Evolutionary conservation across 352 stramenopile species (phyloP).

Genomic region (Plasmopara halstedii): DNA sequence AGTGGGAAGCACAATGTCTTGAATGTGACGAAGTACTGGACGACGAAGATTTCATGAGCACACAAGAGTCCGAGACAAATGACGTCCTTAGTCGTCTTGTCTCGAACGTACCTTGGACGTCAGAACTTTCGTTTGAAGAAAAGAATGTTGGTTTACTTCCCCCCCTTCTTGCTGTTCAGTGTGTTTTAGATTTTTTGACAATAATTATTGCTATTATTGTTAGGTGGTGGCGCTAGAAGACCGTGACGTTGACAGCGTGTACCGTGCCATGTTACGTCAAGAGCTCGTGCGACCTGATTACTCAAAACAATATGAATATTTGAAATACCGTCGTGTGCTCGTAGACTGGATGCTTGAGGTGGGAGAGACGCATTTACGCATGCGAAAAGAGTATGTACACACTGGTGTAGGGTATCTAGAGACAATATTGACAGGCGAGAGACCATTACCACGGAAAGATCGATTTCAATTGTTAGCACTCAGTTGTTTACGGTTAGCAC

Average conservation of each 20-base stretch:
- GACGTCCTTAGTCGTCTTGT: constrained; percentile 11
- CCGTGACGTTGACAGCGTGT: constrained; percentile 59
- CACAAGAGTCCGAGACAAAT: constrained; percentile 25
- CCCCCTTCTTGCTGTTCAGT: neutral
- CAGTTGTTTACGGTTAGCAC: constrained; percentile 67
- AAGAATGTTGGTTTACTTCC: constrained; percentile 23
- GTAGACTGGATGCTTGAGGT: constrained; percentile 85
- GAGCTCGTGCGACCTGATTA: constrained; percentile 65
- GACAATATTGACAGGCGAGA: constrained; percentile 41
- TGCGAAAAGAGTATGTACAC: constrained; percentile 77
- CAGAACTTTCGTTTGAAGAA: constrained; percentile 30
- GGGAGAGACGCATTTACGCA: constrained; percentile 68
- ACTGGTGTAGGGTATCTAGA: constrained; percentile 79
- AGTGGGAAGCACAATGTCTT: constrained; percentile 58
- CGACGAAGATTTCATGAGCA: constrained; percentile 42
- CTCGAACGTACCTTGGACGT: constrained; percentile 13
- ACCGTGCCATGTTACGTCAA: constrained; percentile 70
- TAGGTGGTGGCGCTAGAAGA: constrained; percentile 70
- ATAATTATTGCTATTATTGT: constrained; percentile 2
- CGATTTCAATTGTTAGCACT: constrained; percentile 78
- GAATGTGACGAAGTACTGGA: constrained; percentile 80
- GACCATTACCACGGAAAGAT: constrained; percentile 52
- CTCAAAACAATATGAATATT: constrained; percentile 67
- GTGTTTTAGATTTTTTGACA: constrained; percentile 6
- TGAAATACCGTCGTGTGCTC: constrained; percentile 75